Conservation (phyloP, 176 grass and related monocot genomes). For the Aegilops bicornis region DNA sequence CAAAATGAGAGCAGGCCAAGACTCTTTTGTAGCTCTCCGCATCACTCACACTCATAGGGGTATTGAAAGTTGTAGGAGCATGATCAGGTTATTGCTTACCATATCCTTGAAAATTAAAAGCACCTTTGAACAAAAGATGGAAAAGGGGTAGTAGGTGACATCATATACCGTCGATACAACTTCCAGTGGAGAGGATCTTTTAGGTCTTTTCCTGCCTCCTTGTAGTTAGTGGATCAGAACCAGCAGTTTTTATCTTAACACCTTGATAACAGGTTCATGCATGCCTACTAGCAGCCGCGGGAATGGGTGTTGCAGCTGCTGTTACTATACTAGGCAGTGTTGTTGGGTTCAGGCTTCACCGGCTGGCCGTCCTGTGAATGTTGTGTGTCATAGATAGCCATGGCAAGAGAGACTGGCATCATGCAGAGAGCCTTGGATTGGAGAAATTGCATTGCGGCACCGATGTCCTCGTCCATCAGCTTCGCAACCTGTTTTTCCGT, state of each 20-base stretch:
- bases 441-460: slow-evolving; percentile 94
- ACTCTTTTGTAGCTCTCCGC: slow-evolving; percentile 59
- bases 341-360: slow-evolving; percentile 94
- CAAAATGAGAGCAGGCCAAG: slow-evolving; percentile 52
- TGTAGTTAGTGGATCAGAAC: slow-evolving; percentile 52
- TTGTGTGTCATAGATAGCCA: slow-evolving; percentile 95
- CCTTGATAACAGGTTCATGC: slow-evolving; percentile 24
- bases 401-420: slow-evolving; percentile 96
- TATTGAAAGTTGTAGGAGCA: slow-evolving; percentile 65
- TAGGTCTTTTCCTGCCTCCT: slow-evolving; percentile 60
- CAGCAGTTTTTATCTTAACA: slow-evolving; percentile 53
- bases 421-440: slow-evolving; percentile 99
- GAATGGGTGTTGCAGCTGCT: slow-evolving; percentile 33
- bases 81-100: slow-evolving; percentile 67
- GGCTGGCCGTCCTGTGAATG: slow-evolving; percentile 62
- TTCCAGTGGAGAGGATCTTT: slow-evolving; percentile 68
- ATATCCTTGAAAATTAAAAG: slow-evolving; percentile 73
- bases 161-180: slow-evolving; percentile 71
- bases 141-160: slow-evolving; percentile 49
- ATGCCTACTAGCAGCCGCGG: slow-evolving; percentile 32
- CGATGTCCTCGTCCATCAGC: slow-evolving; percentile 95
- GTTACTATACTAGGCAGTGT: slow-evolving; percentile 67
- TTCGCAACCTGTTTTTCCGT: slow-evolving; percentile 93
- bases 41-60: slow-evolving; percentile 63
- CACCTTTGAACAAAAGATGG: slow-evolving; percentile 72